phyloP scores from a whole-genome alignment of 495 filamentous ascomycete species.

The Talaromyces stipitatus region DNA sequence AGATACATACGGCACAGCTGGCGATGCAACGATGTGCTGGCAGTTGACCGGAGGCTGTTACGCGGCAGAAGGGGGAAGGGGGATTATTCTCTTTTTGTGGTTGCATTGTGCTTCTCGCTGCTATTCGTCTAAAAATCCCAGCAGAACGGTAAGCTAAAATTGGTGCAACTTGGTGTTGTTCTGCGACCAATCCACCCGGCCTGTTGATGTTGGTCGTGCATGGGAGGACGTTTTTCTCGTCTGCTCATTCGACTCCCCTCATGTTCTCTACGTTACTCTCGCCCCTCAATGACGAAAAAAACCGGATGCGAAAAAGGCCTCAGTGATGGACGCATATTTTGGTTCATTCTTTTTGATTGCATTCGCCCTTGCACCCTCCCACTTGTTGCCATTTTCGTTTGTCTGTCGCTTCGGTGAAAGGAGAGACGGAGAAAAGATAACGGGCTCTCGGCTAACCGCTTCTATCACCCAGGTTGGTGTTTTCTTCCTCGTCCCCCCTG shows the following conservation, averaged over 20 bases:
- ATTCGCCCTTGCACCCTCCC: not conserved
- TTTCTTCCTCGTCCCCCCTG: not conserved
- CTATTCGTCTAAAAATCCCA: conserved; percentile 6
- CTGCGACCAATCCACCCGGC: conserved; percentile 4
- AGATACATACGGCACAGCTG: not conserved
- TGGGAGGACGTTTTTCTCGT: not conserved
- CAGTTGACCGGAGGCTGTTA: conserved; percentile 4
- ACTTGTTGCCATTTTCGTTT: not conserved
- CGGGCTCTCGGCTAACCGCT: not conserved
- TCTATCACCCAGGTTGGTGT: not conserved
- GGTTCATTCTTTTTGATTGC: conserved; percentile 1
- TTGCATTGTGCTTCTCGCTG: conserved; percentile 1
- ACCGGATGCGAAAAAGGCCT: conserved; percentile 3
- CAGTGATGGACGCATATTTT: conserved; percentile 3
- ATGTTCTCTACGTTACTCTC: conserved; percentile 3
- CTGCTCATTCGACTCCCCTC: conserved; percentile 7
- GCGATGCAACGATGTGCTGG: conserved; percentile 7
- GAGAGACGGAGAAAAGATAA: conserved; percentile 1
- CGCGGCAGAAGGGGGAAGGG: conserved; percentile 1
- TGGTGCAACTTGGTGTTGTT: conserved; percentile 4
- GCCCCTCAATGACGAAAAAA: conserved; percentile 6
- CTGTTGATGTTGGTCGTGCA: conserved; percentile 7
- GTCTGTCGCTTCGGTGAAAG: not conserved
- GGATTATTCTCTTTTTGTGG: conserved; percentile 4
- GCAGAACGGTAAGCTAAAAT: conserved; percentile 8